phyloP scores from a whole-genome alignment of 2,329 filamentous ascomycete genomes.

The Septoria petroselini region DNA sequence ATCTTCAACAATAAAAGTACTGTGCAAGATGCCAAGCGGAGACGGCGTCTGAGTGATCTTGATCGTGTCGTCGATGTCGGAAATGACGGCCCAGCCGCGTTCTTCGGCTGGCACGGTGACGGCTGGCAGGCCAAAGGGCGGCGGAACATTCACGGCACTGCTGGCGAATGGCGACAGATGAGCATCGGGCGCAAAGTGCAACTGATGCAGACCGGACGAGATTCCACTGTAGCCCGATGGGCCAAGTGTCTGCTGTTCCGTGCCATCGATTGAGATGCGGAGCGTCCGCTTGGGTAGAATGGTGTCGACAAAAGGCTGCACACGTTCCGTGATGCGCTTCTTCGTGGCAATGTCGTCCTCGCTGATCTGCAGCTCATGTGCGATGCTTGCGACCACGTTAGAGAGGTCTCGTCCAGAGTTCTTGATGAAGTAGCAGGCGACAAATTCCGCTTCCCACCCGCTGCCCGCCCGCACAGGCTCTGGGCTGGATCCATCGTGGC shows the following conservation, averaged over 20 bases:
- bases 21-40: constrained; percentile 73
- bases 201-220: constrained; percentile 31
- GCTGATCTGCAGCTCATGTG: constrained; percentile 64
- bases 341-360: constrained; percentile 49
- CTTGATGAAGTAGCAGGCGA: constrained; percentile 75
- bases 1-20: constrained; percentile 72
- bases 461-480: constrained; percentile 31
- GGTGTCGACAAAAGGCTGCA: constrained; percentile 75
- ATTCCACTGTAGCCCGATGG: constrained; percentile 37
- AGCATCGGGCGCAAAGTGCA: constrained; percentile 30
- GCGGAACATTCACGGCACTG: constrained; percentile 36
- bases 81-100: constrained; percentile 80
- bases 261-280: constrained; percentile 56
- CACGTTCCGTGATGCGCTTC: constrained; percentile 64
- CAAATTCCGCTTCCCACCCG: constrained; percentile 76
- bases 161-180: constrained; percentile 22
- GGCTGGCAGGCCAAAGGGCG: constrained; percentile 48
- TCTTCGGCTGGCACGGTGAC: constrained; percentile 71
- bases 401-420: constrained; percentile 65
- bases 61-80: constrained; percentile 93
- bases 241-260: constrained; percentile 38
- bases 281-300: constrained; percentile 69
- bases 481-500: constrained; percentile 33
- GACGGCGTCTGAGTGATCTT: constrained; percentile 83
- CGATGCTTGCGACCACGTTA: constrained; percentile 66